Conservation (phyloP, 306 rosid species). For the Gleditsia sinensis region DNA sequence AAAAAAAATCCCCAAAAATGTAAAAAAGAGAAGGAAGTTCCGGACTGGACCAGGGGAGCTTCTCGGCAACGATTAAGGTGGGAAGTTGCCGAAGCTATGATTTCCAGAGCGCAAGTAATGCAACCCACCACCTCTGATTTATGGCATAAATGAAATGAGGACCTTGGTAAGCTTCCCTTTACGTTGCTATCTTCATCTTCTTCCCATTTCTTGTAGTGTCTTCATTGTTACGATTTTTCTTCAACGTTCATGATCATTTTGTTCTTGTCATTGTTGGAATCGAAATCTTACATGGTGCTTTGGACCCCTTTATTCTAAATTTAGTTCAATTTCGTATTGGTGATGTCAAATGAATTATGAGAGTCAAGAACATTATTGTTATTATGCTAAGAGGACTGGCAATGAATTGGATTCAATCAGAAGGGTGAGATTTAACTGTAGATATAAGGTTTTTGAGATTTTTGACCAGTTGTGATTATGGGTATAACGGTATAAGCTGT, state of each 20-base stretch:
- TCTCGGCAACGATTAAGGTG: slow-evolving; percentile 17
- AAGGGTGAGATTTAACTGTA: slow-evolving; percentile 24
- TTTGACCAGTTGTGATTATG: background rate
- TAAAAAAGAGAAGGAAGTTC: no score
- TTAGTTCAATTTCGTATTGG: slow-evolving; percentile 27
- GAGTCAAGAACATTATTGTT: slow-evolving; percentile 20
- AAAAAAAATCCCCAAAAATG: no score
- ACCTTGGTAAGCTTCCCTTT: slow-evolving; percentile 31
- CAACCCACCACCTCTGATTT: slow-evolving; percentile 28
- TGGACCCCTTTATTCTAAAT: slow-evolving; percentile 1
- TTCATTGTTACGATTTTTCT: background rate
- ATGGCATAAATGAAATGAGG: slow-evolving; percentile 28
- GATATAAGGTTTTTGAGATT: slow-evolving; percentile 26
- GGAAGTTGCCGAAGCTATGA: slow-evolving; percentile 32
- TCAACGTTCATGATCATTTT: slow-evolving; percentile 9
- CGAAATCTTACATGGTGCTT: background rate
- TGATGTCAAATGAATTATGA: slow-evolving; percentile 12
- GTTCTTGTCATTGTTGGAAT: slow-evolving; percentile 31
- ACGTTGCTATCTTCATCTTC: background rate
- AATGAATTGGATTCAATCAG: slow-evolving; percentile 17
- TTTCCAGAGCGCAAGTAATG: slow-evolving; percentile 22
- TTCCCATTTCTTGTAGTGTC: slow-evolving; percentile 6
- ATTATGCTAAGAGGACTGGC: slow-evolving; percentile 10
- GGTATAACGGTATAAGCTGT: background rate
- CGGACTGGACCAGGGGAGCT: background rate